Conservation (phyloP, 1,139 yeast genomes). For the Magnusiomyces suaveolens region DNA sequence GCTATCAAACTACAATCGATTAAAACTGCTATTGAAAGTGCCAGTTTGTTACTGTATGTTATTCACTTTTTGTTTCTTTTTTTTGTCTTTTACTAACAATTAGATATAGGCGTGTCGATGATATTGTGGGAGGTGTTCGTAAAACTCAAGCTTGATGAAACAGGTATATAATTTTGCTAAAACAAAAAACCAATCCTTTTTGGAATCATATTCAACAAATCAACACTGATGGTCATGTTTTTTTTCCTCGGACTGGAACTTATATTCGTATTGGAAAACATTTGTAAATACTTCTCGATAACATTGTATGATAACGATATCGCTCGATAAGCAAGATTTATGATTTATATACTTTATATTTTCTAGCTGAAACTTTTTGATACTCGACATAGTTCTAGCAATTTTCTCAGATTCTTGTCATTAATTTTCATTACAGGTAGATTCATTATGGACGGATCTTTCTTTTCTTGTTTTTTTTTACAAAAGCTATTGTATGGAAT, state of each 20-base stretch:
- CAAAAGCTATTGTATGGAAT: background rate
- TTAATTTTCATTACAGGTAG: constrained; percentile 33
- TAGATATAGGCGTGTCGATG: constrained; percentile 67
- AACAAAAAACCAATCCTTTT: constrained; percentile 13
- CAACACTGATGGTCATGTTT: too few species aligned
- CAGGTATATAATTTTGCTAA: too few species aligned
- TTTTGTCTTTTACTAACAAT: background rate
- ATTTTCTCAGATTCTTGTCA: constrained; percentile 43
- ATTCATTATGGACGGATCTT: constrained; percentile 41
- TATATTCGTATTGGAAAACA: constrained; percentile 58
- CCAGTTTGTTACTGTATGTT: constrained; percentile 62
- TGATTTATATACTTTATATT: constrained; percentile 75
- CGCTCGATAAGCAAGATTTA: constrained; percentile 70
- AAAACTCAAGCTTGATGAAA: constrained; percentile 28
- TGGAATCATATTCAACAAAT: background rate
- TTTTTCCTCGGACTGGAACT: too few species aligned
- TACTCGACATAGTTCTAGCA: constrained; percentile 35
- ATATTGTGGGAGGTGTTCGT: constrained; percentile 93
- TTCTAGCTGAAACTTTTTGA: constrained; percentile 54
- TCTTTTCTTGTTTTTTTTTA: too few species aligned
- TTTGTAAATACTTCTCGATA: constrained; percentile 84
- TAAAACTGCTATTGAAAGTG: constrained; percentile 95
- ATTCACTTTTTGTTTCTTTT: background rate
- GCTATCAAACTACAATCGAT: constrained; percentile 93
- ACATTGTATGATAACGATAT: constrained; percentile 69